phyloP scores from a whole-genome alignment of 106 monocot genomes.

The Dactylorhiza incarnata region DNA sequence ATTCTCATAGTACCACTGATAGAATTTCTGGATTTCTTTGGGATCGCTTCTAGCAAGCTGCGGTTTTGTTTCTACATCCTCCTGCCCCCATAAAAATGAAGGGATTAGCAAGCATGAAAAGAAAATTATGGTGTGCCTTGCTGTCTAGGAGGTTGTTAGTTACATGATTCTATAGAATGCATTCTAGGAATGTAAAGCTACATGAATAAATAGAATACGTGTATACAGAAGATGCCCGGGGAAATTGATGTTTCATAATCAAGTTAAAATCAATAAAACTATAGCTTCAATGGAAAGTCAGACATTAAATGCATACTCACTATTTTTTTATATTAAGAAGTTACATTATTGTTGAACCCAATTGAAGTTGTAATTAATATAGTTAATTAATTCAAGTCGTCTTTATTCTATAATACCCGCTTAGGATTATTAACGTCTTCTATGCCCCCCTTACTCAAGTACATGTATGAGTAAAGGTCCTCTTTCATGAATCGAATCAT shows the following conservation, averaged over 20 bases:
- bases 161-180: background rate
- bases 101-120: background rate
- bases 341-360: no score
- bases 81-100: conserved; percentile 32
- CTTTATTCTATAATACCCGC: no score
- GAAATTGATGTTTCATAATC: background rate
- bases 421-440: no score
- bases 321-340: no score
- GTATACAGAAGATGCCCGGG: background rate
- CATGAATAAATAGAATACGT: background rate
- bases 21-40: conserved; percentile 81
- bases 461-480: no score
- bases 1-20: conserved; percentile 58
- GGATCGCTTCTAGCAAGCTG: conserved; percentile 51
- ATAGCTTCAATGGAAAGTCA: background rate
- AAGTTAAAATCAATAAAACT: conserved; percentile 3
- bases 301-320: no score
- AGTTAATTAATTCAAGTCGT: no score
- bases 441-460: no score
- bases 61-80: conserved; percentile 54
- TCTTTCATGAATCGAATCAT: no score
- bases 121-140: background rate
- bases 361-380: no score
- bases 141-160: background rate
- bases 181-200: background rate